A percentile compares a stretch with the other conserved stretches of the same genome.
These are phyloP conservation scores for Tylopilus rubrobrunneus DNA, from an alignment of 768 basidiomycete genomes.

Conservation along the genomic window DNA sequence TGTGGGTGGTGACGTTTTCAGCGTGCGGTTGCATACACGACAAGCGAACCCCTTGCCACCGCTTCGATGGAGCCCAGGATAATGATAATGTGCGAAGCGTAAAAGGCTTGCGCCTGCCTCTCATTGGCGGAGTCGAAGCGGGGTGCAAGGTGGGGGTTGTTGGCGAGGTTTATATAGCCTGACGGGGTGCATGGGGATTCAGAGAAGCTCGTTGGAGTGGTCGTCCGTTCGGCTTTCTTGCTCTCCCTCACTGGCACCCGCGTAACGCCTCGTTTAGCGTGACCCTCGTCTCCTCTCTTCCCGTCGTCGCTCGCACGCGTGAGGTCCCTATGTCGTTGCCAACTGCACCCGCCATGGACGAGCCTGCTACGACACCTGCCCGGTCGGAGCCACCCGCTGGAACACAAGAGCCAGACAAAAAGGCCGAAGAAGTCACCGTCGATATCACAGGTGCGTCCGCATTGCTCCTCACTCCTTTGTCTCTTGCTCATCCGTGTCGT, in stretches of 20 bases:
- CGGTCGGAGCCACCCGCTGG: neutral
- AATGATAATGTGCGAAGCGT: constrained; percentile 8
- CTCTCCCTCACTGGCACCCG: neutral
- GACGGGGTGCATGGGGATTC: constrained; percentile 1
- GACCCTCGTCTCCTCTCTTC: no score
- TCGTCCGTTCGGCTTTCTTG: neutral
- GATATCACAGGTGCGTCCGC: constrained; percentile 25
- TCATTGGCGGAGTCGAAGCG: constrained; percentile 22
- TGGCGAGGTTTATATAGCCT: constrained; percentile 17
- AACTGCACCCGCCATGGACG: constrained; percentile 1
- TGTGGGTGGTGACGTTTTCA: neutral
- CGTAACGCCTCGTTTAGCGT: neutral
- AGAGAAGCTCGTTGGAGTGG: constrained; percentile 1
- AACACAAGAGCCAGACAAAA: neutral
- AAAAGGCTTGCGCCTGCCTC: constrained; percentile 11
- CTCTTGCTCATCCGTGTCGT: no score
- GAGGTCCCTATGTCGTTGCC: constrained; percentile 14
- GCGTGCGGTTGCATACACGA: neutral
- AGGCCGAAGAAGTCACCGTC: constrained; percentile 19
- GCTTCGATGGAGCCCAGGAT: constrained; percentile 10
- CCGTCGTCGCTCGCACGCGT: neutral
- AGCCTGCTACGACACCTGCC: neutral
- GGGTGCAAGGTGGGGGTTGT: constrained; percentile 8
- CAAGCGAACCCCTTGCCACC: neutral
- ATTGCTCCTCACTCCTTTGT: no score